Evolutionary conservation across 2,329 filamentous ascomycete genomes (phyloP), one percentile per base, ranked within the genome.

Genomic region (Paraphoma chrysanthemicola): DNA sequence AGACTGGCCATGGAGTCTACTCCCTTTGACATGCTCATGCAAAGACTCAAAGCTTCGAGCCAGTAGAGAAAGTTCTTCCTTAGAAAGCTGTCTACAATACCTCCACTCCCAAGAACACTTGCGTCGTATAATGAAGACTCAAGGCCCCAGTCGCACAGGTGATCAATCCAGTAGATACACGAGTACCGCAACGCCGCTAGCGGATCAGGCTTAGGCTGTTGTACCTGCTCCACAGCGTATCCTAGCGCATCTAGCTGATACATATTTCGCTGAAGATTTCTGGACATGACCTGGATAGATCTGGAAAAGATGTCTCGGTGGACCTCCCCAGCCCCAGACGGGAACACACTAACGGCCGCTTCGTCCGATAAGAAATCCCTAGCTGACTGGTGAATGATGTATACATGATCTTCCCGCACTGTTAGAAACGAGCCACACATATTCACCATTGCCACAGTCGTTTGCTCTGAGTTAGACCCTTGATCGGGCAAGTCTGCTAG

Each of bases 361-460:
- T 33, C 31, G 7, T 33, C 12, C 7, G 12, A 12, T 7, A 33
- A 12, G 31, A 33, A 33, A 12, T 33, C 31, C 31, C 80, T 80
- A 0, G 78, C 80, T 1, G 79, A 81, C 53, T 79, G 75, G 33
- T 62, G 51, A 14, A 54, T 39, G 29, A 54, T 41, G 36, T 44
- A 55, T 16, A 55, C 30, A 23, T 6, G 33, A 16, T 41, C 76
- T 48, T 38, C 64, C 66, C 33, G 78, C 7, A 51, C 12, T 2
- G 67, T 78, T 0, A 82, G 60, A 50, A 82, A 79, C 7, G 76
- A 82, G 23, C 77, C 76, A 57, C 77, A 82, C 1, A 33, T 44
- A 11, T 9, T 29, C 17, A 57, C 10, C 1, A 17, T 12, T 14
- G 28, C 18, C 14, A 18, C 31, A 16, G 33, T 18, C 6, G 28